Evolutionary conservation across 257 asterid genomes (phyloP), one percentile per base, ranked within the genome.

Genomic region (Nicotiana otophora): DNA sequence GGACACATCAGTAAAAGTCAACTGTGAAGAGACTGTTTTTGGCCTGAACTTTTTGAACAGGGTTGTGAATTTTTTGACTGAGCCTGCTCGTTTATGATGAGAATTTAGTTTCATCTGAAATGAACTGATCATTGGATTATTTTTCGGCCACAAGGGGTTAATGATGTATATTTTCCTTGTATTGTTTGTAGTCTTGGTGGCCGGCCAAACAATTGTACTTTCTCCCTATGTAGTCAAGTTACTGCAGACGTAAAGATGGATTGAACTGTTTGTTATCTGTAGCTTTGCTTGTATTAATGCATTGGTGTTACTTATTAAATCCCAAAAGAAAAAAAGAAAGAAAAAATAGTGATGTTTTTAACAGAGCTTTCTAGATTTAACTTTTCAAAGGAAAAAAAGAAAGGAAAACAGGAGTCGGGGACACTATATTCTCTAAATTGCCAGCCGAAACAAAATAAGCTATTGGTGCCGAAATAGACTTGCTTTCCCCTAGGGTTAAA

Each of bases 11-110:
- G 97, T 94, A 80, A 94, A 93, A 86, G 86, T 93, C 86, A 93
- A 93, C 83, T 96, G 98, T 83, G 98, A 96, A 86, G 98, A 96
- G 83, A 93, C 99, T 83, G 98, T 96, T 82, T 94, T 96, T 88
- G 97, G 96, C 86, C 87, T 96, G 81, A 96, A 96, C 88, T 87
- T 96, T 86, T 88, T 96, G 85, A 94, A 96, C 86, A 91, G 98
- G 88, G 87, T 93, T 84, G 97, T 93, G 84, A 91, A 90, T 84
- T 86, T 91, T 89, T 85, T 96, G 89, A 93, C 96, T 7, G 95
- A 93, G 86, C 88, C 93, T 33, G 72, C 84, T 78, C 62, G 53
- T 4, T 87, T 81, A 84, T 84, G 84, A 77, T 48, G 39, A 23
- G n/a, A 74, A 23, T 48, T 57, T 48, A 46, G 62, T 74, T 74